Evolutionary conservation across 257 asterid species (phyloP).

Genomic region (Coffea eugenioides): DNA sequence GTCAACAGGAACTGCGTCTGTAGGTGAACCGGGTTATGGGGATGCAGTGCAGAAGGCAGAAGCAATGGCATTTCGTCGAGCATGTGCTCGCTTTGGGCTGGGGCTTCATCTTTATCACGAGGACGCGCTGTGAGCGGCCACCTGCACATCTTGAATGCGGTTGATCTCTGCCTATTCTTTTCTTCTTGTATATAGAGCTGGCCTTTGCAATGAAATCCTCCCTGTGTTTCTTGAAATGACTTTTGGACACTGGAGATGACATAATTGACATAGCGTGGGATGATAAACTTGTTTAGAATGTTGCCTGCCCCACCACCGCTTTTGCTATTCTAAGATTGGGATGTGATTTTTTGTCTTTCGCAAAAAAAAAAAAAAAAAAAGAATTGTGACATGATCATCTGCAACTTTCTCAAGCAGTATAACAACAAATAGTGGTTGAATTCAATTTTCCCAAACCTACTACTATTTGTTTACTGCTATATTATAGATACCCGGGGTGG

Average conservation of each 20-base stretch:
- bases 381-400: not conserved
- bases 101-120: constrained; percentile 94
- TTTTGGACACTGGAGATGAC: not conserved
- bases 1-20: constrained; percentile 74
- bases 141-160: no score
- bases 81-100: constrained; percentile 89
- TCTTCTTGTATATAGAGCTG: not conserved
- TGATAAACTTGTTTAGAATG: not conserved
- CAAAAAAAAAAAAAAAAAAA: no score
- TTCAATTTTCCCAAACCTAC: not conserved
- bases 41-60: constrained; percentile 87
- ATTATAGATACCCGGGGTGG: no score
- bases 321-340: not conserved
- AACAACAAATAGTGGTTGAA: no score
- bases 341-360: no score
- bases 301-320: not conserved
- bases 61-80: constrained; percentile 94
- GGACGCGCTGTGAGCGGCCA: constrained; percentile 46
- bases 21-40: constrained; percentile 58
- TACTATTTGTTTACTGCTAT: no score
- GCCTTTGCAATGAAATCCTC: not conserved
- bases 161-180: not conserved
- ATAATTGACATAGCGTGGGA: not conserved
- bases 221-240: not conserved
- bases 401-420: not conserved